Percentiles rank a stretch among this genome's conserved stretches.
Evolutionary conservation across 2,329 filamentous ascomycete species (phyloP).

Genomic region (Fusarium concolor): DNA sequence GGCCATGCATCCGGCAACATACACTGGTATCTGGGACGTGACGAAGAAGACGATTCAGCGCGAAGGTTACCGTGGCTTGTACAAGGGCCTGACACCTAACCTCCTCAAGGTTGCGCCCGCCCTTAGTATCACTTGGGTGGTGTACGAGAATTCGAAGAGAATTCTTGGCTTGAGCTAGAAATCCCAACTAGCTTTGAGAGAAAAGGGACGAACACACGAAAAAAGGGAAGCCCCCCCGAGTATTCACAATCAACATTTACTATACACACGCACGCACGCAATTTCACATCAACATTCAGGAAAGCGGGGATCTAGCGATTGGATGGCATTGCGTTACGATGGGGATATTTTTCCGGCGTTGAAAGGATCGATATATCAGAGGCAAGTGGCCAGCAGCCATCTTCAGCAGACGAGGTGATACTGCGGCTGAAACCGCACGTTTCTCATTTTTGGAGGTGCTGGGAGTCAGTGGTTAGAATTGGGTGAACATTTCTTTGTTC

Average conservation of each 20-base stretch:
- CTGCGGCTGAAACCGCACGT: slow-evolving; percentile 13
- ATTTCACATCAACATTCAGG: slow-evolving; percentile 42
- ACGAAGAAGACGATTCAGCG: slow-evolving; percentile 82
- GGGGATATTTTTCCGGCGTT: slow-evolving; percentile 40
- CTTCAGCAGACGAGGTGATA: slow-evolving; percentile 8
- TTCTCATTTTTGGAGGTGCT: slow-evolving; percentile 36
- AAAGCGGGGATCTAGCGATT: slow-evolving; percentile 45
- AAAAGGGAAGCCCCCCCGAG: neutral
- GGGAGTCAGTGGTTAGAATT: slow-evolving; percentile 45
- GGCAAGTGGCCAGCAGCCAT: slow-evolving; percentile 14
- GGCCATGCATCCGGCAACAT: slow-evolving; percentile 87
- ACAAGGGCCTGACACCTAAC: slow-evolving; percentile 95
- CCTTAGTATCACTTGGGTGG: slow-evolving; percentile 93
- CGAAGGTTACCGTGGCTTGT: slow-evolving; percentile 87
- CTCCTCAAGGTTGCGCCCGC: slow-evolving; percentile 95
- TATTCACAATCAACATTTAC: slow-evolving; percentile 27
- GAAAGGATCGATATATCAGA: slow-evolving; percentile 42
- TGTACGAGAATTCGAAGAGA: slow-evolving; percentile 90
- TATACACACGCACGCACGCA: slow-evolving; percentile 27
- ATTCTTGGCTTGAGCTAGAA: slow-evolving; percentile 65
- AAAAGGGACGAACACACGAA: slow-evolving; percentile 13
- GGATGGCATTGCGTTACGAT: slow-evolving; percentile 44
- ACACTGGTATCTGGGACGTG: slow-evolving; percentile 91
- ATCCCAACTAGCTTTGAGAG: neutral
- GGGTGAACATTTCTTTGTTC: slow-evolving; percentile 36